A percentile compares a stretch with the other conserved stretches of the same genome.
phyloP scores from a whole-genome alignment of 2,329 filamentous ascomycete species.

The Talaromyces rugulosus region DNA sequence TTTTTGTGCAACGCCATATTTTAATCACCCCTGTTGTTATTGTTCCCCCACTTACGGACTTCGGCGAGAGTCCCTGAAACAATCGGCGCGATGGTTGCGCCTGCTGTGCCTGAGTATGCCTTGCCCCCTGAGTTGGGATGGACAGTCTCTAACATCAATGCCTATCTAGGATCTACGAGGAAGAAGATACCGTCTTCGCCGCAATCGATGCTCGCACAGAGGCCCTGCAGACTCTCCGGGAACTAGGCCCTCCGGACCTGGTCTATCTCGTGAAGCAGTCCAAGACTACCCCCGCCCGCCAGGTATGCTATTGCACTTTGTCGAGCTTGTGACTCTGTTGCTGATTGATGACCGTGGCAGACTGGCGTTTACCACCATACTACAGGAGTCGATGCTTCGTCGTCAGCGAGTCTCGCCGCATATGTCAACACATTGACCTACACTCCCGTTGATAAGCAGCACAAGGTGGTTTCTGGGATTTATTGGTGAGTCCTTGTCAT shows the following conservation, averaged over 20 bases:
- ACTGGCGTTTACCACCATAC: conserved; percentile 96
- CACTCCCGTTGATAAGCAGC: conserved; percentile 73
- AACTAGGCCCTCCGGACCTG: conserved; percentile 91
- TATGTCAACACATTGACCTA: conserved; percentile 98
- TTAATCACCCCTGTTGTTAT: not conserved
- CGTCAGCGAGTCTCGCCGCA: conserved; percentile 90
- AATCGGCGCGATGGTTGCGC: conserved; percentile 61
- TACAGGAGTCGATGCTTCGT: conserved; percentile 93
- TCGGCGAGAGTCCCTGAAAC: conserved; percentile 7
- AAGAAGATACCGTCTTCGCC: conserved; percentile 75
- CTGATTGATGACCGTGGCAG: conserved; percentile 28
- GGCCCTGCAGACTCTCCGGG: conserved; percentile 75
- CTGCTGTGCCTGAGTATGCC: conserved; percentile 70
- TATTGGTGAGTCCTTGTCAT: conserved; percentile 66
- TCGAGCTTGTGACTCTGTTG: not conserved
- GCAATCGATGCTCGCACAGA: conserved; percentile 92
- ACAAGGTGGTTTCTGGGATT: conserved; percentile 88
- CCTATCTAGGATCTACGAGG: conserved; percentile 75
- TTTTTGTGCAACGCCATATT: not conserved
- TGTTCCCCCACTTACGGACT: not conserved
- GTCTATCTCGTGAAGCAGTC: conserved; percentile 86
- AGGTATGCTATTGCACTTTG: conserved; percentile 40
- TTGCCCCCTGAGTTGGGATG: conserved; percentile 25
- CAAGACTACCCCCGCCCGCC: conserved; percentile 54
- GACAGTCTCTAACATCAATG: conserved; percentile 15